Conservation (phyloP, 768 basidiomycete species). For the Phlegmacium glaucopus region DNA sequence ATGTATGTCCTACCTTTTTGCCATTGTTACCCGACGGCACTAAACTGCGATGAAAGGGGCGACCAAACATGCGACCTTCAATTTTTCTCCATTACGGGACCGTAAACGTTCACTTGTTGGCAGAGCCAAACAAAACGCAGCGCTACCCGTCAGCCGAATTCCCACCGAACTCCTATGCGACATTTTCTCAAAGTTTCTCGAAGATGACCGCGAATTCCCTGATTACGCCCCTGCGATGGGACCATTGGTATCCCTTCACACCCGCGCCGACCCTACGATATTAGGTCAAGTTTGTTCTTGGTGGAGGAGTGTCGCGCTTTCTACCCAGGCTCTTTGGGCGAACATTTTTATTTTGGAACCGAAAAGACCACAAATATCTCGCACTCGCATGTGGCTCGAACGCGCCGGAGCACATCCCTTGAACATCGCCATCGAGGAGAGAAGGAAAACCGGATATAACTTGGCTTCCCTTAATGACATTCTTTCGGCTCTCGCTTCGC, state of each 20-base stretch:
- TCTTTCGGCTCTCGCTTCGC: no score
- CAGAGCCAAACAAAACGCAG: no score
- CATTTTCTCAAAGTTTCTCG: not conserved
- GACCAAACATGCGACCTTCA: no score
- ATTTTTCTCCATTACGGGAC: no score
- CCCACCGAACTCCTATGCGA: not conserved
- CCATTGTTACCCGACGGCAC: no score
- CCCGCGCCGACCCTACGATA: not conserved
- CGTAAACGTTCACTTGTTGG: no score
- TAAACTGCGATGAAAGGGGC: no score
- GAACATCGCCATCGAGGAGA: not conserved
- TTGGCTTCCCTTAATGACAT: no score
- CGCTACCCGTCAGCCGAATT: not conserved
- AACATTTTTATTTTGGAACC: not conserved
- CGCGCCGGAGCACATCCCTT: not conserved
- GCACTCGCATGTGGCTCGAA: not conserved
- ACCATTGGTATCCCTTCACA: not conserved
- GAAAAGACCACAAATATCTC: not conserved
- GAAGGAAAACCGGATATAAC: no score
- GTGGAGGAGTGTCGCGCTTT: not conserved
- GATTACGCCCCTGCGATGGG: not conserved
- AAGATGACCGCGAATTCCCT: not conserved
- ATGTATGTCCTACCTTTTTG: no score
- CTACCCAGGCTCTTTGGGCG: not conserved
- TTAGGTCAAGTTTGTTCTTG: not conserved